Conservation (phyloP, 2,329 filamentous ascomycete genomes). For the Venturia oleaginea region DNA sequence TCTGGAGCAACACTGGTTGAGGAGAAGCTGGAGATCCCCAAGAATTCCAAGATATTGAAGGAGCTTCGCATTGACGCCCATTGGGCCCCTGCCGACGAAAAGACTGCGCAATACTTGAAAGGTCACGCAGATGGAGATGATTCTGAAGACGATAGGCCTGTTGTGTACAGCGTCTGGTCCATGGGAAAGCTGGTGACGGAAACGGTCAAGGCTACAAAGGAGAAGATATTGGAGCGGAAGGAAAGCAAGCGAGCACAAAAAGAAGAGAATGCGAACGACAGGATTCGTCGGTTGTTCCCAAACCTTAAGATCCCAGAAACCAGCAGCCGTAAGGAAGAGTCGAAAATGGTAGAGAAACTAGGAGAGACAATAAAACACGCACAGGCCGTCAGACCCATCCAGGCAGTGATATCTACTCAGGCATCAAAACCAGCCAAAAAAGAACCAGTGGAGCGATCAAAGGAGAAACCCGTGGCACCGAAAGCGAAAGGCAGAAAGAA, state of each 20-base stretch:
- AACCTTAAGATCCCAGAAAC: not conserved
- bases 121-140: not conserved
- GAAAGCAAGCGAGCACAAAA: not conserved
- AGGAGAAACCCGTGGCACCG: constrained; percentile 23
- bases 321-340: not conserved
- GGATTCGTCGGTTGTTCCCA: constrained; percentile 8
- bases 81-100: constrained; percentile 23
- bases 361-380: not conserved
- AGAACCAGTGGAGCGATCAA: constrained; percentile 17
- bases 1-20: constrained; percentile 32
- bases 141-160: not conserved
- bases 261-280: constrained; percentile 15
- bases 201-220: constrained; percentile 6
- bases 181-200: constrained; percentile 10
- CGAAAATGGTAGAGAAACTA: not conserved
- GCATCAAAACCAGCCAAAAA: not conserved
- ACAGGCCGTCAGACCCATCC: not conserved
- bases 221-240: constrained; percentile 1
- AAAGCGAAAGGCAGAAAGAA: constrained; percentile 47
- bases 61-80: constrained; percentile 25
- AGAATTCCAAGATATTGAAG: constrained; percentile 14
- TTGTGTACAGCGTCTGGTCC: not conserved
- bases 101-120: constrained; percentile 19
- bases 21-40: constrained; percentile 19
- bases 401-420: constrained; percentile 7